Percentiles rank a stretch among this genome's conserved stretches.
These are phyloP conservation scores for Ophiostoma quercus DNA, from an alignment of 2,329 filamentous ascomycete genomes.

Conservation along the genomic window DNA sequence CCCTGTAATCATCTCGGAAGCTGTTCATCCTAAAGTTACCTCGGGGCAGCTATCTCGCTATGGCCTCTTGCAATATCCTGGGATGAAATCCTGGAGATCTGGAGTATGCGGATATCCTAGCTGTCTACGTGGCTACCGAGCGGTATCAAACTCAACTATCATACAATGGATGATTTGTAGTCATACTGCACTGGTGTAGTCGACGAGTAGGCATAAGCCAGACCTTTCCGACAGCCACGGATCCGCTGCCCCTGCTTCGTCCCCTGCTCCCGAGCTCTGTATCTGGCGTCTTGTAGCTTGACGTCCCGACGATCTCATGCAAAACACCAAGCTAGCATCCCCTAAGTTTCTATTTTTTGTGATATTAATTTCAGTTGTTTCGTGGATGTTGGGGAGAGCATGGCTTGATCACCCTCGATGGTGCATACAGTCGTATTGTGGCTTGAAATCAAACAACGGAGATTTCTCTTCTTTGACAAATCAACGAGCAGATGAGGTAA, in stretches of 20 bases:
- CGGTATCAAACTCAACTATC: no score
- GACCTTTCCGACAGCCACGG: neutral
- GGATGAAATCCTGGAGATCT: no score
- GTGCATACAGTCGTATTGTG: neutral
- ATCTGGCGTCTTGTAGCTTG: neutral
- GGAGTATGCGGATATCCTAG: no score
- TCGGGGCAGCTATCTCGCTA: no score
- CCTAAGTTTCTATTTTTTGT: neutral
- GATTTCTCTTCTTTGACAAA: neutral
- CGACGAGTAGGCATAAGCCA: no score
- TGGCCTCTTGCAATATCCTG: no score
- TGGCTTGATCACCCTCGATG: neutral
- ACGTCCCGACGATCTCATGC: slow-evolving; percentile 1
- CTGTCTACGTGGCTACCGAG: no score
- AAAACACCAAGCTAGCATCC: slow-evolving; percentile 6
- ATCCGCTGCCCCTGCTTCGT: neutral
- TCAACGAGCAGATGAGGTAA: neutral
- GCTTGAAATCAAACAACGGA: neutral
- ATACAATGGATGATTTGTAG: no score
- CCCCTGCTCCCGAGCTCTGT: neutral
- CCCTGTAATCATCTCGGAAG: no score
- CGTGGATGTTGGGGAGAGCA: neutral
- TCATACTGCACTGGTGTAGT: no score
- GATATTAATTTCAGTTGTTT: neutral
- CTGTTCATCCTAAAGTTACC: no score